Evolutionary conservation across 352 stramenopile species (phyloP), one percentile per base, ranked within the genome.

Genomic region (Phytophthora multivora): DNA sequence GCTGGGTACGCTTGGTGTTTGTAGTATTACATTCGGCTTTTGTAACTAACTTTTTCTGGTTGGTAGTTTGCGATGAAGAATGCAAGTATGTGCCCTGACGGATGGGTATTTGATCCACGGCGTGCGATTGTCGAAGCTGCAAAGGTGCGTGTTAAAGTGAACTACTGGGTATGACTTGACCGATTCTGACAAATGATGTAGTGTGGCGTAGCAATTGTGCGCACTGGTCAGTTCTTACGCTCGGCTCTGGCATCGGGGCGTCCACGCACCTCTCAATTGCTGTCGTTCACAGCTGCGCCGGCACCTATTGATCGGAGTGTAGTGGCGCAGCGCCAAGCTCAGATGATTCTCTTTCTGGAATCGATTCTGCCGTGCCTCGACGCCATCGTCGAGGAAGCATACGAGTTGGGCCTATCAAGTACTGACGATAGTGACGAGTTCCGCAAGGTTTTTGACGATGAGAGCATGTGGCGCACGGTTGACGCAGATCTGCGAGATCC

Each of bases 261-360:
- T 46, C 77, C 68, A 7, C 69, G 63, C 16, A 69, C 69, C 5
- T 64, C 80, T 2, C 71, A 80, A 38, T 51, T 86, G 33, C 54
- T 91, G 28, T 82, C 77, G 33, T 91, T 90, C 45, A 76, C 76
- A 13, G 18, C 66, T 4, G 58, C 64, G 0, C 59, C 70, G 2
- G 55, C 69, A 25, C 52, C 69, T 4, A 75, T 89, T 16, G 79
- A 92, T 60, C 76, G 66, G 15, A 67, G 73, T 30, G 75, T 86
- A 5, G 71, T 93, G 38, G 60, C 53, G 0, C 84, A 93, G 61
- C 82, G 80, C 12, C 81, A 91, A 65, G 75, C 86, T 54, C 84
- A 93, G 69, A 93, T 93, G 81, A 66, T 89, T 21, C 67, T 91
- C 30, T 93, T 93, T 55, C 63, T 93, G 25, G 84, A 93, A 63